Evolutionary conservation across 2,329 filamentous ascomycete genomes (phyloP).

Genomic region (Sclerotinia sclerotiorum): DNA sequence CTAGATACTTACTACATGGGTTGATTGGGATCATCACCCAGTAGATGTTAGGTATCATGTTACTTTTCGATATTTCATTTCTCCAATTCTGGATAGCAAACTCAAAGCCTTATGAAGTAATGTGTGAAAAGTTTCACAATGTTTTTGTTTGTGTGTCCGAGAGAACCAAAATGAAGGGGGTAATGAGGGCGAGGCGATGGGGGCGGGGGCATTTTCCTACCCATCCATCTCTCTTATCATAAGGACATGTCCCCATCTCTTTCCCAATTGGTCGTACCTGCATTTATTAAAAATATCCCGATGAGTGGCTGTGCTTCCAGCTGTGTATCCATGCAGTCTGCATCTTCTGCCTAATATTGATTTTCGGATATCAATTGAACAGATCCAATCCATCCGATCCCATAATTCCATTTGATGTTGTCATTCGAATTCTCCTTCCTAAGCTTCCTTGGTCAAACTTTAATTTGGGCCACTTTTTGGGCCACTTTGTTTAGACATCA

Average conservation of each 20-base stretch:
- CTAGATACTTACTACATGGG: not conserved
- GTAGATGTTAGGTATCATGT: not conserved
- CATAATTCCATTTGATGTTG: not conserved
- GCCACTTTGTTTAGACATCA: not conserved
- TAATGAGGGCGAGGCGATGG: not conserved
- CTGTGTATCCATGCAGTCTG: slow-evolving; percentile 7
- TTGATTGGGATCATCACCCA: not conserved
- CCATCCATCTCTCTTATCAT: slow-evolving; percentile 1
- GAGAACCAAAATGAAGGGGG: slow-evolving; percentile 13
- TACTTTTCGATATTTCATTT: not conserved
- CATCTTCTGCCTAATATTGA: slow-evolving; percentile 18
- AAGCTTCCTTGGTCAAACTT: not conserved
- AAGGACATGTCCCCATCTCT: not conserved
- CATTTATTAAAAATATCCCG: slow-evolving; percentile 19
- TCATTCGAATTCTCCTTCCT: not conserved
- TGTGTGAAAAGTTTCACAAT: slow-evolving; percentile 12
- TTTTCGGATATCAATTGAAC: slow-evolving; percentile 11
- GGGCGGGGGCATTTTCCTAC: not conserved
- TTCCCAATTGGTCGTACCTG: slow-evolving; percentile 20
- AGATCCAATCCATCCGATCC: slow-evolving; percentile 13
- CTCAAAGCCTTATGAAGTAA: not conserved
- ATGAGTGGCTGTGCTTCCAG: slow-evolving; percentile 15
- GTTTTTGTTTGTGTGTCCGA: not conserved
- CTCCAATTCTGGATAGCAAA: not conserved
- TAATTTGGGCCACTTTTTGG: not conserved